Conservation (phyloP, 2,329 filamentous ascomycete species). For the Alternaria triticina region DNA sequence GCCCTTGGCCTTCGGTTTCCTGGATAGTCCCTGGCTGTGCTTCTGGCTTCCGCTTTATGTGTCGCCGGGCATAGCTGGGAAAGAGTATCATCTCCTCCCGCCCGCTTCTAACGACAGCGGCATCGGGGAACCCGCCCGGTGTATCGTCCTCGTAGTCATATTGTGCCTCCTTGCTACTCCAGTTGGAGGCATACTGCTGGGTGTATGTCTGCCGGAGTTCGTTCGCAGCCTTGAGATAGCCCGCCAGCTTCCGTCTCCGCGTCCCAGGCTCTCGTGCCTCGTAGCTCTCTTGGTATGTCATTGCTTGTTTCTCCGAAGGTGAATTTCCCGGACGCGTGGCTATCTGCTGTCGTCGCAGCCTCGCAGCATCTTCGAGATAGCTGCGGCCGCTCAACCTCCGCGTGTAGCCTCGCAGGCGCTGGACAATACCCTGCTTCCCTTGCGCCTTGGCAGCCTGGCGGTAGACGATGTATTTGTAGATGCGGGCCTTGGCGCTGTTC, state of each 20-base stretch:
- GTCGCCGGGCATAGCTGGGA: constrained; percentile 85
- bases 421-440: constrained; percentile 35
- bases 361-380: constrained; percentile 44
- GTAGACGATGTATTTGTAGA: constrained; percentile 76
- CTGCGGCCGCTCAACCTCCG: constrained; percentile 34
- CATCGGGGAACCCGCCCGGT: constrained; percentile 82
- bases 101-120: constrained; percentile 78
- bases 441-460: constrained; percentile 57
- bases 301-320: constrained; percentile 30
- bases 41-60: constrained; percentile 59
- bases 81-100: constrained; percentile 95
- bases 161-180: constrained; percentile 54
- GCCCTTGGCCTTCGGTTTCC: constrained; percentile 49
- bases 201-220: constrained; percentile 73
- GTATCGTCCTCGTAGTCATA: constrained; percentile 59
- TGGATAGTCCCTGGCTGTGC: constrained; percentile 47
- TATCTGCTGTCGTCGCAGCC: constrained; percentile 40
- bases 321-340: constrained; percentile 27
- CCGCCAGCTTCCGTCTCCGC: constrained; percentile 79
- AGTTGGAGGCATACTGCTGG: constrained; percentile 58
- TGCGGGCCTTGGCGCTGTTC: constrained; percentile 73
- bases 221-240: constrained; percentile 74
- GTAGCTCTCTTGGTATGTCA: constrained; percentile 46
- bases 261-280: constrained; percentile 66
- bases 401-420: constrained; percentile 42